Evolutionary conservation across 805 yeast genomes (phyloP).

Genomic region (Candida quercuum): DNA sequence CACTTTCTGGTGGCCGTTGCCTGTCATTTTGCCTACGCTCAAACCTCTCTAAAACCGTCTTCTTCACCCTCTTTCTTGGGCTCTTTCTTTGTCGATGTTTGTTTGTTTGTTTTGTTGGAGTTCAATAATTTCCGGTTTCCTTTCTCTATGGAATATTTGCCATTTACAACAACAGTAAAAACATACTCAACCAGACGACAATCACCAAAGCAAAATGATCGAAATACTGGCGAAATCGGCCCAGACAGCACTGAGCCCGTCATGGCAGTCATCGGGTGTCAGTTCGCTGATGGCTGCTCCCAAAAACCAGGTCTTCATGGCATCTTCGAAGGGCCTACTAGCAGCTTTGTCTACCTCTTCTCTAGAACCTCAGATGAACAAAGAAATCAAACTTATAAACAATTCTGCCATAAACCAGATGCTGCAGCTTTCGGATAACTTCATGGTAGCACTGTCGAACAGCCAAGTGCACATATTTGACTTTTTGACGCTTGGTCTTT

Average conservation of each 20-base stretch:
- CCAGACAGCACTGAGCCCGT: neutral
- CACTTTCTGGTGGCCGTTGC: neutral
- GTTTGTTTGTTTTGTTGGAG: too few relatives aligned
- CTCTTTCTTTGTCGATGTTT: neutral
- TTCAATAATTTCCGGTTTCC: too few relatives aligned
- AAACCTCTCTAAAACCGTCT: too few relatives aligned
- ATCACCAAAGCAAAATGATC: too few relatives aligned
- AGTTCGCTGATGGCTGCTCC: too few relatives aligned
- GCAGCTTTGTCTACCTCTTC: neutral
- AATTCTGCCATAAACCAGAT: neutral
- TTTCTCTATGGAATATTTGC: too few relatives aligned
- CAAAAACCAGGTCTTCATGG: neutral
- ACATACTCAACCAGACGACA: too few relatives aligned
- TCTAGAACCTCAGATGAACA: neutral
- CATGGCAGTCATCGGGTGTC: neutral
- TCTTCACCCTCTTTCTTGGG: neutral
- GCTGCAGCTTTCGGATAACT: neutral
- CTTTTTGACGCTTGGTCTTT: neutral
- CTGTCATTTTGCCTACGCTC: too few relatives aligned
- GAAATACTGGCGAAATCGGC: too few relatives aligned
- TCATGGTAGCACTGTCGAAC: constrained; percentile 1
- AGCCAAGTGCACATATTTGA: constrained; percentile 5
- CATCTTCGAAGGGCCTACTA: neutral
- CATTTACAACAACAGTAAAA: too few relatives aligned
- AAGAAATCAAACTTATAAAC: neutral